Evolutionary conservation across 306 rosid genomes (phyloP), one percentile per base, ranked within the genome.

Genomic region (Cercis canadensis): DNA sequence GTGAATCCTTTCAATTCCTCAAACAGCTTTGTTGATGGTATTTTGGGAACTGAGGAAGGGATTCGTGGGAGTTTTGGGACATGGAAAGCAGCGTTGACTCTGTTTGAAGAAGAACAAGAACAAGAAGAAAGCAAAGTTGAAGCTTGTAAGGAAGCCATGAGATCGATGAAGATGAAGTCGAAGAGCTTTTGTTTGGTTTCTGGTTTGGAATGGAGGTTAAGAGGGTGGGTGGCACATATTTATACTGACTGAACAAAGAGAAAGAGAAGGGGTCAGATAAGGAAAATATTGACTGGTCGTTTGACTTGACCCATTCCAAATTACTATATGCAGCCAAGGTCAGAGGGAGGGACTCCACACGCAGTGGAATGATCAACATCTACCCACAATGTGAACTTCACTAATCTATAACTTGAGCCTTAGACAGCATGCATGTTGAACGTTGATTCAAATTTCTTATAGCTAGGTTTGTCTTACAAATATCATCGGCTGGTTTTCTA

Each of bases 61-160:
- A 81, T 12, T 21, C 52, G 57, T 17, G 83, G 75, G 24, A 78
- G 73, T 43, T 69, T 79, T 3, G 86, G 84, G 73, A 83, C 56
- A 31, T 79, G 78, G 37, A 89, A 65, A 7, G 84, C 64, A 5
- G 83, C 83, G 5, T 78, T 64, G 54, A 71, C 65, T 56, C 19
- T 51, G 55, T 46, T 71, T 7, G 79, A 47, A 10, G 79, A 66
- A 19, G 49, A 62, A 8, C 61, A 49, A 39, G 84, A 54, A 52
- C 78, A 65, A 50, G 81, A 72, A 14, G 84, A 70, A 32, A 80
- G 11, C 17, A 67, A 51, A 45, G 67, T 3, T 53, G 80, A 60
- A 57, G 77, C 34, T 65, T 74, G 86, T 29, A 84, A 56, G 39
- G 84, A 73, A 40, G 81, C 76, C 87, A 85, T 82, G 8, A 5